Evolutionary conservation across 179 eudicot species (phyloP).

Genomic region (Dionaea muscipula): DNA sequence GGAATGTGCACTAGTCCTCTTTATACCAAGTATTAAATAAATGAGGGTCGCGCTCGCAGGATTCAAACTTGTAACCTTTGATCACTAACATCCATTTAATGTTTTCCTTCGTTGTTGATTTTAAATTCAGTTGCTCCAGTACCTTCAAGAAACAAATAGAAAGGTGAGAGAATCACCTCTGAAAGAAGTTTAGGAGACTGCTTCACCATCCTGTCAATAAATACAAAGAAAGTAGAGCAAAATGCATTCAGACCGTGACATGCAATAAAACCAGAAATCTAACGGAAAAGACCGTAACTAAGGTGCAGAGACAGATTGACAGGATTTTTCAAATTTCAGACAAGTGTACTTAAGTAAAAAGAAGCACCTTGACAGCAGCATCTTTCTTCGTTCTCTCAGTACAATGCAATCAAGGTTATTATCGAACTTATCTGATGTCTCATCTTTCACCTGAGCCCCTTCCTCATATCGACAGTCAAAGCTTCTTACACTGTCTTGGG

Average conservation of each 20-base stretch:
- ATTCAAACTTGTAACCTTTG: no score
- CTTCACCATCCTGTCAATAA: constrained; percentile 23
- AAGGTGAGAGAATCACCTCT: constrained; percentile 21
- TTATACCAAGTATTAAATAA: no score
- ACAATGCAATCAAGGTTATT: constrained; percentile 48
- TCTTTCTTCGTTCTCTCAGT: constrained; percentile 40
- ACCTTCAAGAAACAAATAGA: neutral
- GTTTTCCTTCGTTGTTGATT: no score
- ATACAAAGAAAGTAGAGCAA: constrained; percentile 5
- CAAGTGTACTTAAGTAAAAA: neutral
- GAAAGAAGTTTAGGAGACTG: constrained; percentile 17
- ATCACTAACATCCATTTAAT: no score
- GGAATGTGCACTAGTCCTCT: no score
- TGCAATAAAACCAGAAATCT: neutral
- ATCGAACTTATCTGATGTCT: constrained; percentile 25
- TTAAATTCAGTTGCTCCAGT: no score
- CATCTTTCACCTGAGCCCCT: constrained; percentile 18
- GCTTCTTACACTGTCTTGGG: constrained; percentile 13
- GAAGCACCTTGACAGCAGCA: constrained; percentile 54
- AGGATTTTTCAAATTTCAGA: neutral
- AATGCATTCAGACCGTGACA: neutral
- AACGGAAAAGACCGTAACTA: neutral
- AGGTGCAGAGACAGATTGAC: neutral
- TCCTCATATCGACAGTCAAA: constrained; percentile 12
- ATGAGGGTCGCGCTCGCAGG: no score